phyloP scores from a whole-genome alignment of 192 early-diverging fungal genomes.

The Coemansia sp. region DNA sequence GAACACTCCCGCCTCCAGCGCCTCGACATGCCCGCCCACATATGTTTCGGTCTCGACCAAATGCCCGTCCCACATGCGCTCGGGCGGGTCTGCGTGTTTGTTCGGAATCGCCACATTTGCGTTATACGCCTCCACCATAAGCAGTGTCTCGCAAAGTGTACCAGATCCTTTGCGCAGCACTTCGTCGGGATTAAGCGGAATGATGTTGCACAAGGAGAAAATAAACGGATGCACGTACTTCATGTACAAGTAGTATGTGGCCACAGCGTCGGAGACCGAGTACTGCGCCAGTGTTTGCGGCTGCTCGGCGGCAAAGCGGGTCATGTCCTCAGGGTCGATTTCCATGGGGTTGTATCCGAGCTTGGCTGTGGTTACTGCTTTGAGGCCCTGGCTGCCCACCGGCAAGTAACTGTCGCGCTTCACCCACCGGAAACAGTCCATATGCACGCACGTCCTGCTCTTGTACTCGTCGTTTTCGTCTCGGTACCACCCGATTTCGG shows the following conservation, averaged over 20 bases:
- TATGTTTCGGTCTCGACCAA: constrained; percentile 93
- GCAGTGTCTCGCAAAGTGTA: constrained; percentile 90
- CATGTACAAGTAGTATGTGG: constrained; percentile 99
- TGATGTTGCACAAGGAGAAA: constrained; percentile 99
- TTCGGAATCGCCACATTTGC: constrained; percentile 95
- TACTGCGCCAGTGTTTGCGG: constrained; percentile 96
- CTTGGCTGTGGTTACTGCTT: constrained; percentile 94
- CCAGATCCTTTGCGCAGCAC: constrained; percentile 94
- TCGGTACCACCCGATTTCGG: constrained; percentile 85
- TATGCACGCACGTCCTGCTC: constrained; percentile 80
- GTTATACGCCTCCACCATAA: constrained; percentile 94
- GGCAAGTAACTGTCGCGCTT: constrained; percentile 98
- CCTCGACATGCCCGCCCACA: constrained; percentile 98
- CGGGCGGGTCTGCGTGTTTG: constrained; percentile 81
- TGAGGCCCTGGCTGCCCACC: constrained; percentile 93
- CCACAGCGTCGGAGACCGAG: constrained; percentile 98
- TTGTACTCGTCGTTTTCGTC: constrained; percentile 84
- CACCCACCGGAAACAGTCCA: constrained; percentile 98
- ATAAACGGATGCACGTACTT: constrained; percentile 99
- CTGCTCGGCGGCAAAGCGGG: constrained; percentile 82
- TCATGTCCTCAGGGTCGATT: constrained; percentile 99
- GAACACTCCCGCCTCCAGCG: constrained; percentile 97
- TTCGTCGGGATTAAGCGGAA: constrained; percentile 96
- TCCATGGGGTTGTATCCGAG: constrained; percentile 98
- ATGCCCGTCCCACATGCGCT: constrained; percentile 84